These are phyloP conservation scores for Limonium bicolor DNA, from an alignment of 148 eudicot species.

Conservation along the genomic window DNA sequence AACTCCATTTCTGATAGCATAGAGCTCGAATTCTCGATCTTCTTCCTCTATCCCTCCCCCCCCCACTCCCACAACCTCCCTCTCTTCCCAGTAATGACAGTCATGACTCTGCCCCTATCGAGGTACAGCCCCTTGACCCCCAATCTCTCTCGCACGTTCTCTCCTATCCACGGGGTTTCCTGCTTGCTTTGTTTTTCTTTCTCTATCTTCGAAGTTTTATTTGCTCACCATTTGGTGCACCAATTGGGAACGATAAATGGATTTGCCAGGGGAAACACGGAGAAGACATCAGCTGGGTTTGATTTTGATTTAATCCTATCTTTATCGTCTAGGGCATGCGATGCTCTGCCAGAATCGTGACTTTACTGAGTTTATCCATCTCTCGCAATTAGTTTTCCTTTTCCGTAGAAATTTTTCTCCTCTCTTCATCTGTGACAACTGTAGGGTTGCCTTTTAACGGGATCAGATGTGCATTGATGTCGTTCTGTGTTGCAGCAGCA, in stretches of 20 bases:
- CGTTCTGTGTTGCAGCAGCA: conserved; percentile 24
- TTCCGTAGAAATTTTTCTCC: background rate
- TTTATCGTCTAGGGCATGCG: conserved; percentile 3
- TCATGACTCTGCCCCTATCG: conserved; percentile 47
- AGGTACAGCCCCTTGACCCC: conserved; percentile 16
- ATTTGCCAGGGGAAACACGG: background rate
- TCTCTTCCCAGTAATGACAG: conserved; percentile 31
- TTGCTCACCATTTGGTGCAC: conserved; percentile 1
- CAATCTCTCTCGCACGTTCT: conserved; percentile 3
- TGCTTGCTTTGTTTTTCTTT: background rate
- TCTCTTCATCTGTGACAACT: background rate
- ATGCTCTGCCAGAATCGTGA: background rate
- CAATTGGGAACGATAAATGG: background rate
- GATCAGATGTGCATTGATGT: conserved; percentile 12
- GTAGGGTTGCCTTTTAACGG: conserved; percentile 10
- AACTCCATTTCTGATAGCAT: background rate
- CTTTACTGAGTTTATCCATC: conserved; percentile 10
- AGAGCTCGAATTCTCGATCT: conserved; percentile 2
- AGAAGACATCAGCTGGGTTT: no score
- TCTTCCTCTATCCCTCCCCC: background rate
- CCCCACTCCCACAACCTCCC: background rate
- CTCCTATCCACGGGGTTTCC: background rate
- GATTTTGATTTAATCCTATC: background rate
- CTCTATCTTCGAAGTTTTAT: background rate
- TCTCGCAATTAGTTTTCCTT: conserved; percentile 1